Base-by-base conservation (phyloP, 169 alveolate species). In the Amoebophrya sp. region DNA sequence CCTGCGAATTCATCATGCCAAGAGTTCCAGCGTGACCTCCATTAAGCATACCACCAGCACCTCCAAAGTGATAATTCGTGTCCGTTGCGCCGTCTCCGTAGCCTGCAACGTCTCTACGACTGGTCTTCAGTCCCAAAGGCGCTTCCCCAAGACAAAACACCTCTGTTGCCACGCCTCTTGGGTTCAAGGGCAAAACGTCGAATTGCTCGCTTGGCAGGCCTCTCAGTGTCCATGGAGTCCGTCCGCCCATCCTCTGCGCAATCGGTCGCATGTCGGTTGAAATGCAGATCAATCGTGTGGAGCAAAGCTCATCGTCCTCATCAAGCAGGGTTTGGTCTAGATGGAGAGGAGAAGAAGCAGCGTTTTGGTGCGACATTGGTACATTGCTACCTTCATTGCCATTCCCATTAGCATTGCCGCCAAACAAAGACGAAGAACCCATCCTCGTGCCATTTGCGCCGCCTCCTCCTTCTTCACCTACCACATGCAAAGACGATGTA, bases 261-360 rank as follows among this genome's bases (percentile, higher is more conserved):
- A 65, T 65, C 36, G 83, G 26, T 6, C 83, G 83, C 12, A 65
- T 65, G 83, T 65, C 83, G 2, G 83, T 65, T 1, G 83, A 65
- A 18, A 65, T 65, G 83, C 36, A 6, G 83, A 65, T 6, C 36
- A 65, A 0, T 65, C 33, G 12, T 29, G 2, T 65, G 83, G 38
- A 6, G 83, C 83, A 65, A 36, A 65, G 83, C 83, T 65, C 83
- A 26, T 65, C 83, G 83, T 65, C 83, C 83, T 65, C 83, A 36
- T 65, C 83, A 18, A 65, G 18, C 2, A 65, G 83, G 33, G 3
- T 1, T 26, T 65, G 83, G 26, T 65, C 83, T 53, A 53, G n/a
- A 10, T 53, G 76, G 76, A 53, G n/a, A n/a, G n/a, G n/a, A n/a
- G n/a, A n/a, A n/a, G n/a, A n/a, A n/a, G n/a, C n/a, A n/a, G n/a